A percentile compares a stretch with the other conserved stretches of the same genome.
Conservation (phyloP, 2,329 filamentous ascomycete species). For the Colletotrichum shisoi region DNA sequence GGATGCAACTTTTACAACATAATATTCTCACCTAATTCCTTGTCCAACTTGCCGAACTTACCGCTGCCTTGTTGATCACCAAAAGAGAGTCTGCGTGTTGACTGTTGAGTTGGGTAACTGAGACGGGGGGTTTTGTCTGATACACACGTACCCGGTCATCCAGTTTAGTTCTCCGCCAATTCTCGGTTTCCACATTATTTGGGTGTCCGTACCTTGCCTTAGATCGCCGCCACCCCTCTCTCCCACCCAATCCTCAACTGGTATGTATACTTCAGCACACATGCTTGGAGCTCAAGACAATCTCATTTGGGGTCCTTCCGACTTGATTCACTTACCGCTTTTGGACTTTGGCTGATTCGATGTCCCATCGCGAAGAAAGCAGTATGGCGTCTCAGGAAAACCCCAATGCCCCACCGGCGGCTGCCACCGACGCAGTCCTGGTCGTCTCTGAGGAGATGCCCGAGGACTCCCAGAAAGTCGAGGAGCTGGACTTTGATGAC, state of each 20-base stretch:
- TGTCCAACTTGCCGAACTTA: not conserved
- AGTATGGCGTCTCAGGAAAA: slow-evolving; percentile 45
- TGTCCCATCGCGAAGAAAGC: slow-evolving; percentile 3
- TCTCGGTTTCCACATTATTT: slow-evolving; percentile 32
- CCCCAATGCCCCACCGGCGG: slow-evolving; percentile 60
- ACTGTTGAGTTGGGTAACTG: slow-evolving; percentile 2
- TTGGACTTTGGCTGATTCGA: slow-evolving; percentile 5
- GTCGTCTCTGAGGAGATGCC: slow-evolving; percentile 85
- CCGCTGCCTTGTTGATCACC: not conserved
- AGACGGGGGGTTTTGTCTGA: slow-evolving; percentile 18
- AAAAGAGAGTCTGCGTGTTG: too few species aligned
- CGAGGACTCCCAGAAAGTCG: slow-evolving; percentile 77
- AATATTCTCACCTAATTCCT: not conserved
- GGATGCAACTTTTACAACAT: slow-evolving; percentile 7
- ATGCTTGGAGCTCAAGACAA: slow-evolving; percentile 21
- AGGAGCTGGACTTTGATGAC: slow-evolving; percentile 91
- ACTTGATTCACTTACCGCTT: not conserved
- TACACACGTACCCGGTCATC: slow-evolving; percentile 17
- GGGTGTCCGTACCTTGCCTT: not conserved
- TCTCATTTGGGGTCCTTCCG: slow-evolving; percentile 9
- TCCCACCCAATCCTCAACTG: not conserved
- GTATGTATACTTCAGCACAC: slow-evolving; percentile 14
- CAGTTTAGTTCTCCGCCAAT: slow-evolving; percentile 28
- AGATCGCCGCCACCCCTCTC: slow-evolving; percentile 23
- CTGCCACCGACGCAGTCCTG: slow-evolving; percentile 81